Base-by-base conservation (phyloP, 371 early-diverging fungal genomes). In the Funneliformis caledonium region DNA sequence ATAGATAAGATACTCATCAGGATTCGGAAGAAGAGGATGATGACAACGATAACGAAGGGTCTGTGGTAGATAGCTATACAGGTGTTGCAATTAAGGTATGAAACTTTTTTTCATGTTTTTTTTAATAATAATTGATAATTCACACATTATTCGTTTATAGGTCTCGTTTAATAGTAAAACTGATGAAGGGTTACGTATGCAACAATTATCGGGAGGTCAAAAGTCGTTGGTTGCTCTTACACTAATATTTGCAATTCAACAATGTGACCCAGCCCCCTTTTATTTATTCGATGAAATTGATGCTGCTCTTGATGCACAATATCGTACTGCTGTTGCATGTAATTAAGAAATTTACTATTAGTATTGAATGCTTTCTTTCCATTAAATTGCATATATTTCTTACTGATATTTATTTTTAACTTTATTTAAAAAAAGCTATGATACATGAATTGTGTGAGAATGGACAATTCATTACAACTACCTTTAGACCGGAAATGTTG, bases 231-330 rank as follows among this genome's bases (percentile, higher is more conserved):
- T 99, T 7, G 99, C 99, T 0, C 88, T 99, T 70, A 97, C 98
- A 11, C 88, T 99, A 56, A 99, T 99, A 68, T 99, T 99, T 88
- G 96, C 99, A 4, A 98, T 99, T 82, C 99, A 99, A 87, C 91
- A 93, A 82, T 97, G 97, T 85, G 99, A 99, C 82, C 99, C 98
- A 22, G 98, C 99, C 59, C 99, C 99, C 5, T 99, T 99, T 85
- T 99, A 99, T 86, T 88, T 99, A 81, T 99, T 99, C 92, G 99
- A 99, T 89, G 99, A 99, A 89, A 98, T 99, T 87, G 99, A 99
- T 90, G 99, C 99, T 47, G 99, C 98, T 79, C 87, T 99, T 47
- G 99, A 99, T 87, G 96, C 97, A 14, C 96, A 94, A 78, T 97
- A 99, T 83, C 92, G 99, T 48, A 93, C 95, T 0, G 93, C 97